phyloP scores from a whole-genome alignment of 1,284 basidiomycete species.

The Coniferiporia weirii region DNA sequence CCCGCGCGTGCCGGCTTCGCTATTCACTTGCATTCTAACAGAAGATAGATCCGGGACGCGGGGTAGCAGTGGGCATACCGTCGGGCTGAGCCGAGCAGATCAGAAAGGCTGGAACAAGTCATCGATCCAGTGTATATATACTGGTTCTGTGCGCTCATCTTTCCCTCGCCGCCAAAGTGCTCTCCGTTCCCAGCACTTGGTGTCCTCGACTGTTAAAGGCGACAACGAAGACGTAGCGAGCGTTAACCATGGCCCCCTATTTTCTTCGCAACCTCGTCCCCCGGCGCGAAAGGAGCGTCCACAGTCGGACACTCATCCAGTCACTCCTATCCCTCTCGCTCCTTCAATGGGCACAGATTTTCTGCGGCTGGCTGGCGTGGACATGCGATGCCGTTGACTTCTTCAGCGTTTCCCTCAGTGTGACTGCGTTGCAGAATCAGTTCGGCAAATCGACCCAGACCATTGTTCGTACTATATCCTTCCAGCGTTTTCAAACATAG shows the following conservation, averaged over 20 bases:
- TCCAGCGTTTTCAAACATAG: too few species aligned
- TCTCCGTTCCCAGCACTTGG: neutral
- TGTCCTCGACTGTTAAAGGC: neutral
- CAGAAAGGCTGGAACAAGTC: neutral
- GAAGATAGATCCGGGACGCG: too few species aligned
- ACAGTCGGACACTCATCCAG: constrained; percentile 31
- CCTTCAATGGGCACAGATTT: constrained; percentile 54
- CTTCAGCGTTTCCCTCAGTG: constrained; percentile 77
- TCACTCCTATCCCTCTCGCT: constrained; percentile 36
- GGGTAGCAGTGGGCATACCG: too few species aligned
- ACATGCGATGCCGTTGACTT: constrained; percentile 79
- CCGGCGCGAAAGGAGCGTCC: constrained; percentile 35
- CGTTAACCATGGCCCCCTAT: constrained; percentile 36
- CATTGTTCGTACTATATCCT: constrained; percentile 43
- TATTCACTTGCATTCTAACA: too few species aligned
- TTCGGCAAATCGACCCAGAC: constrained; percentile 43
- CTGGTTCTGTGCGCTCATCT: too few species aligned
- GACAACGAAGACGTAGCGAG: neutral
- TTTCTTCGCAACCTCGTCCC: constrained; percentile 49
- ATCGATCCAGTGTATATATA: neutral
- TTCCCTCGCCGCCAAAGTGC: neutral
- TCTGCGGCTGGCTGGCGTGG: constrained; percentile 75
- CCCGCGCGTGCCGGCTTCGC: too few species aligned
- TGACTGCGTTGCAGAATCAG: constrained; percentile 48
- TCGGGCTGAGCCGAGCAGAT: too few species aligned